Base-by-base conservation (phyloP, 345 rosid genomes). In the Salix caprea region DNA sequence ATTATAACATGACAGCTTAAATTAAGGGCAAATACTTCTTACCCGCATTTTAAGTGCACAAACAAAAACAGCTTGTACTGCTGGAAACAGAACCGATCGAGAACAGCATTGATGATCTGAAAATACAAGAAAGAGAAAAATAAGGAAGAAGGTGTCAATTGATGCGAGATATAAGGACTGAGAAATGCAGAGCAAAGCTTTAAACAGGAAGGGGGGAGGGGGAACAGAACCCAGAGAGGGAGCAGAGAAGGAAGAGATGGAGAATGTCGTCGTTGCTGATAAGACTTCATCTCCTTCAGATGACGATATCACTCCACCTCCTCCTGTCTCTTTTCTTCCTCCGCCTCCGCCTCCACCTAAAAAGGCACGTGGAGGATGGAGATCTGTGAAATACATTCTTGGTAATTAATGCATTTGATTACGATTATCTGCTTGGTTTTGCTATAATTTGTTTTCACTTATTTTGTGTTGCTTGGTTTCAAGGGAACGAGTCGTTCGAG, bases 401-500 rank as follows among this genome's bases (percentile, higher is more conserved):
- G 91, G 91, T 86, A 78, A 70, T 13, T 6, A 15, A 34, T 24
- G 39, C 9, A 13, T 19, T 26, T 42, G 30, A 23, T 34, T 18
- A 46, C 14, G 34, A 4, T 48, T 40, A 40, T 40, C 44, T 40
- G 44, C 8, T 5, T 6, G n/a, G 61, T 7, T 73, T 50, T 24
- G 11, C 23, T 2, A 1, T 7, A 15, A 12, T 23, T 37, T 39
- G 11, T 10, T 26, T 56, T 46, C 54, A 54, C 32, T 56, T 23
- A 2, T 34, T 28, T 76, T 15, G 1, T 39, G 0, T 50, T 56
- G 40, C 13, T 14, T 3, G 9, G 65, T 37, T 21, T 77, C 74
- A 76, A 87, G 94, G 88, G 76, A 92, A 92, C 40, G 89, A 92
- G 74, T 83, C 94, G 0, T 89, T 92, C 61, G 97, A 91, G 88